These are phyloP conservation scores for Chaetomium olivaceum DNA, from an alignment of 2,329 filamentous ascomycete species.

Conservation along the genomic window DNA sequence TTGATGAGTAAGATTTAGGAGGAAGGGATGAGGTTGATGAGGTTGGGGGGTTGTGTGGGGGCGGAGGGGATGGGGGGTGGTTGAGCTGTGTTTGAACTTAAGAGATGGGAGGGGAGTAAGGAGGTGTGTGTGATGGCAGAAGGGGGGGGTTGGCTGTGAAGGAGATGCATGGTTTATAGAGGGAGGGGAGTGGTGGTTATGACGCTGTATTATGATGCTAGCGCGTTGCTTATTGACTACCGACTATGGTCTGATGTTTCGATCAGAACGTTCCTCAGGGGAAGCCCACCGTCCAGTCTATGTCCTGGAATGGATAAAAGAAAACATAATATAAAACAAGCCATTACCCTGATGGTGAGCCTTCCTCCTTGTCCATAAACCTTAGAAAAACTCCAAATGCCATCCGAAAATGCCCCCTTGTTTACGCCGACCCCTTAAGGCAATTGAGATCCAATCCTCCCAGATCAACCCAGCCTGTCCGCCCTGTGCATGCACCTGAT, in stretches of 20 bases:
- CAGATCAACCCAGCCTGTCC: neutral
- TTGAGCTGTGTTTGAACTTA: too few relatives aligned
- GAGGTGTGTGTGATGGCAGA: neutral
- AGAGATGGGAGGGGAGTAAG: neutral
- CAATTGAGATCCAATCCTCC: neutral
- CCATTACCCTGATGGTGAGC: neutral
- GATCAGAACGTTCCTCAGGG: neutral
- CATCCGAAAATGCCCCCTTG: neutral
- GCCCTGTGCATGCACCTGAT: neutral
- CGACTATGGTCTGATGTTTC: neutral
- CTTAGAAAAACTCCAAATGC: neutral
- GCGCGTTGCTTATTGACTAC: neutral
- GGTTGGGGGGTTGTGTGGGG: neutral
- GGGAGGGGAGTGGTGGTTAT: neutral
- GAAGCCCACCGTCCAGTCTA: neutral
- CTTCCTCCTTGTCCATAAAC: neutral
- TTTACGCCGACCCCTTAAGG: neutral
- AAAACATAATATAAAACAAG: neutral
- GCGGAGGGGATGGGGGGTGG: too few relatives aligned
- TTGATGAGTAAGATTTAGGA: slow-evolving; percentile 50
- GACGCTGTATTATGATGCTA: slow-evolving; percentile 6
- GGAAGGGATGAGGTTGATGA: neutral
- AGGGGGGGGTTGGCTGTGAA: neutral
- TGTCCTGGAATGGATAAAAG: neutral
- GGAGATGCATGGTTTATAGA: neutral